phyloP scores from a whole-genome alignment of 257 asterid genomes.

The Lycium barbarum region DNA sequence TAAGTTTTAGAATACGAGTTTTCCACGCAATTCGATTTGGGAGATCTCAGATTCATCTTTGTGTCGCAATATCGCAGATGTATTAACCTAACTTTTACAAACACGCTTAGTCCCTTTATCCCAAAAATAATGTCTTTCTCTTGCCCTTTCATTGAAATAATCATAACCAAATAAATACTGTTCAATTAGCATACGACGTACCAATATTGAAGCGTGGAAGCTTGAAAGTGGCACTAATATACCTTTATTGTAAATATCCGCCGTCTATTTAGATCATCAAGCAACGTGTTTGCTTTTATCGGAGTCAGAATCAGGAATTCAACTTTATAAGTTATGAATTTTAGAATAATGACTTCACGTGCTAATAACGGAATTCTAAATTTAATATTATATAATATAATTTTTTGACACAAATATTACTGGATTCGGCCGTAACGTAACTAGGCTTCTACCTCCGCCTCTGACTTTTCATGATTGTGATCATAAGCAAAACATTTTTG shows the following conservation, averaged over 20 bases:
- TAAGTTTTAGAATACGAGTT: neutral
- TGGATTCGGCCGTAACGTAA: no score
- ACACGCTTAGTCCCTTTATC: neutral
- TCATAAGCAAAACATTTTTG: no score
- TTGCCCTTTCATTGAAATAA: conserved; percentile 7
- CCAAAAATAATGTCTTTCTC: conserved; percentile 22
- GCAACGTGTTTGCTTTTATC: no score
- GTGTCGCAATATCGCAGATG: neutral
- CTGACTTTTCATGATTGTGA: no score
- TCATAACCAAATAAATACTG: neutral
- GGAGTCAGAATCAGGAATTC: no score
- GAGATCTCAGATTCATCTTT: conserved; percentile 11
- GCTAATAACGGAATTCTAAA: no score
- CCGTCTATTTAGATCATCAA: neutral
- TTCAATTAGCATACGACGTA: neutral
- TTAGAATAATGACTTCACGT: no score
- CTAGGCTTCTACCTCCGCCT: no score
- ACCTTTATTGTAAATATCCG: neutral
- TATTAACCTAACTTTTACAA: neutral
- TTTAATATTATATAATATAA: no score
- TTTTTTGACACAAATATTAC: no score
- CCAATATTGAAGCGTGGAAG: neutral
- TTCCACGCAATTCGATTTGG: neutral
- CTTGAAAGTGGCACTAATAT: neutral
- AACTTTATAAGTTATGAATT: no score